Evolutionary conservation across 2,329 filamentous ascomycete genomes (phyloP), one percentile per base, ranked within the genome.

Genomic region (Neonectria sp.): DNA sequence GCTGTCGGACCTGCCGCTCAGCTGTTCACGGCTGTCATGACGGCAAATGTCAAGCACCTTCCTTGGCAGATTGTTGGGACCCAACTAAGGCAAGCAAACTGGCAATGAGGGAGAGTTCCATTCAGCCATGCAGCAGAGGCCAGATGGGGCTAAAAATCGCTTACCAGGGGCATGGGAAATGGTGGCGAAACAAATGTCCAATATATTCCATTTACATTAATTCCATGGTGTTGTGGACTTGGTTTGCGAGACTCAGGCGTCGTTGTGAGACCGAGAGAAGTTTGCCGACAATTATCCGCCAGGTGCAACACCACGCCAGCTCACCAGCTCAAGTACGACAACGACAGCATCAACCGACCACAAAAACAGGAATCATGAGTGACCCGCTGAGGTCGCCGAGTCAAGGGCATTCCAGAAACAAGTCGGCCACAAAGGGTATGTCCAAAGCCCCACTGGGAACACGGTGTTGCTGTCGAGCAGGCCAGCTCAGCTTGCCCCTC

Each of bases 381-480:
- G 76, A 75, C 55, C 72, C 75, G 27, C 72, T 72, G 65, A 74
- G 75, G 60, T 72, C 75, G 31, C 67, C 68, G 6, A 76, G 76
- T 33, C 71, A 76, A 62, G 80, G 78, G 24, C 81, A 83, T 60
- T 73, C 73, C 17, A 73, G 79, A 24, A 83, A 82, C 29, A 82
- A 82, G 52, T 82, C 82, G 1, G 71, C 80, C 6, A 78, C 79
- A 17, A 81, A 80, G 71, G 74, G 82, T 83, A 73, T 49, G 79
- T 75, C 3, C 2, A 49, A 46, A 35, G 17, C 35, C 2, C 13
- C 3, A 13, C 17, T 13, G 21, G 6, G 43, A 46, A 13, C 17
- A 24, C 11, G 37, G 4, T 25, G 25, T 17, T 29, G 17, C 35
- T 48, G 9, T 33, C 13, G 60, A 35, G 61, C 37, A n/a, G 29